Evolutionary conservation across 805 yeast species (phyloP).

Genomic region (Kuraishia cidri): DNA sequence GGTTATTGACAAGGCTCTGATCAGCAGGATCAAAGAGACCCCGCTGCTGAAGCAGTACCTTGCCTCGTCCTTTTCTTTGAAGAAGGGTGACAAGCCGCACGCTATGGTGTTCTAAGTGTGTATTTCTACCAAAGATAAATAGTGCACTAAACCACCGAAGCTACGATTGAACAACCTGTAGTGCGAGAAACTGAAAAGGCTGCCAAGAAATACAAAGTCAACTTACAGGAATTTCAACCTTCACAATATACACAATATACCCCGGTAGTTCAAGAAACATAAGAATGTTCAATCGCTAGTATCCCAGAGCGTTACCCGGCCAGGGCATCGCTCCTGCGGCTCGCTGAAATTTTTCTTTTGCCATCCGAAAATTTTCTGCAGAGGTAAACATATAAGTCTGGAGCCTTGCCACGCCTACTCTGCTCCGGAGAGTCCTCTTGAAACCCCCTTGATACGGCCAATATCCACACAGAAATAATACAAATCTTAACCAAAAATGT

Average conservation of each 20-base stretch:
- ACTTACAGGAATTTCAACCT: too few relatives aligned
- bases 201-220: too few relatives aligned
- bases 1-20: conserved; percentile 84
- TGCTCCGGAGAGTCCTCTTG: too few relatives aligned
- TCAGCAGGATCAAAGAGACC: conserved; percentile 93
- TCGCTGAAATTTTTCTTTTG: neutral
- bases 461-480: too few relatives aligned
- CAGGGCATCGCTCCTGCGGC: conserved; percentile 1
- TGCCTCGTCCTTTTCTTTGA: conserved; percentile 91
- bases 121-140: neutral
- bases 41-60: conserved; percentile 96
- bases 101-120: conserved; percentile 81
- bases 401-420: too few relatives aligned
- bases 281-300: too few relatives aligned
- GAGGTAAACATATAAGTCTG: too few relatives aligned
- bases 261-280: neutral
- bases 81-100: conserved; percentile 98
- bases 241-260: neutral
- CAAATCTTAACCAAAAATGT: conserved; percentile 29
- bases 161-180: too few relatives aligned
- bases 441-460: too few relatives aligned
- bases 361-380: conserved; percentile 1
- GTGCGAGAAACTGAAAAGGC: too few relatives aligned
- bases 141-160: too few relatives aligned
- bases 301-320: conserved; percentile 1